Conservation (phyloP, 768 basidiomycete species). For the Boletus rubropictus region DNA sequence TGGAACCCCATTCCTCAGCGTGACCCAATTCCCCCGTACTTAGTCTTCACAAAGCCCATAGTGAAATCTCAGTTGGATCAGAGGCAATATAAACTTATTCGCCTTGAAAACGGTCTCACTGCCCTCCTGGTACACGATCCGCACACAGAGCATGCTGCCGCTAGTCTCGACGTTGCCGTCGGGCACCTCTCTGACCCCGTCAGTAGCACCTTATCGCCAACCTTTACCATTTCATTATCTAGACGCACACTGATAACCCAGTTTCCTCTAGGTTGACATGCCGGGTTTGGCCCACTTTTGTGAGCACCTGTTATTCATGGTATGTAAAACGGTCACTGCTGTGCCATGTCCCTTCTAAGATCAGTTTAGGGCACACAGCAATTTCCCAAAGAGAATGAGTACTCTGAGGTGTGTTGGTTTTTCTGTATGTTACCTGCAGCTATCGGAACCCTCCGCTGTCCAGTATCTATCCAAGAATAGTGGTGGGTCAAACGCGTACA, state of each 20-base stretch:
- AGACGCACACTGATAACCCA: background rate
- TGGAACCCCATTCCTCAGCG: conserved; percentile 18
- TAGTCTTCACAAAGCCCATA: conserved; percentile 53
- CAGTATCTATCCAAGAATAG: conserved; percentile 78
- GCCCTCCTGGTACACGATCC: conserved; percentile 79
- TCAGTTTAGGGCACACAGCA: conserved; percentile 63
- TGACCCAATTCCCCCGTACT: conserved; percentile 38
- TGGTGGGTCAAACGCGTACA: conserved; percentile 89
- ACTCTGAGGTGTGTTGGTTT: conserved; percentile 58
- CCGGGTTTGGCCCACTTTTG: conserved; percentile 93
- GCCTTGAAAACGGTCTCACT: conserved; percentile 85
- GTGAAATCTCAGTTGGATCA: conserved; percentile 74
- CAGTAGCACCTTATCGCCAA: conserved; percentile 26
- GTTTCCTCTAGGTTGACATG: conserved; percentile 61
- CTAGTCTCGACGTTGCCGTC: conserved; percentile 89
- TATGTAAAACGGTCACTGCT: conserved; percentile 31
- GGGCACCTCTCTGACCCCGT: conserved; percentile 93
- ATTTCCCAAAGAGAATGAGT: conserved; percentile 92
- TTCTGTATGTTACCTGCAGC: background rate
- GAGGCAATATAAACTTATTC: conserved; percentile 73
- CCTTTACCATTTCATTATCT: background rate
- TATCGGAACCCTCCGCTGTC: background rate
- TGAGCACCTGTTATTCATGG: conserved; percentile 96
- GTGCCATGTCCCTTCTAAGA: background rate
- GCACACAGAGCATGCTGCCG: conserved; percentile 89